Conservation (phyloP, 2,329 filamentous ascomycete genomes). For the Bipolaris gigantea region DNA sequence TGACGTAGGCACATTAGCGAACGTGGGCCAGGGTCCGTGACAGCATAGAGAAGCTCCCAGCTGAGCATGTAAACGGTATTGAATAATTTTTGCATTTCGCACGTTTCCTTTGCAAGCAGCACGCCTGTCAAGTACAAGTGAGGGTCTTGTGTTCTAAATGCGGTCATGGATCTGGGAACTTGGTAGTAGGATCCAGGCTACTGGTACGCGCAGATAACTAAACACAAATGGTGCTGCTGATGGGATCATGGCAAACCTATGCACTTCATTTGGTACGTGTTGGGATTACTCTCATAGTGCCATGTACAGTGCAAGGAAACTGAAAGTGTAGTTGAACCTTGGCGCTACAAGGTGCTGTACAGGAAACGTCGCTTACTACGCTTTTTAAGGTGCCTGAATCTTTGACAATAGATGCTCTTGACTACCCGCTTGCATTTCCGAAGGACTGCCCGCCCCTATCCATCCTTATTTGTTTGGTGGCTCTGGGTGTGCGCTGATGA, state of each 20-base stretch:
- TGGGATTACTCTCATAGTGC: background rate
- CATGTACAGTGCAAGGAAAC: slow-evolving; percentile 18
- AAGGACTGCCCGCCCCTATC: background rate
- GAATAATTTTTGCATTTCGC: background rate
- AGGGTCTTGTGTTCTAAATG: background rate
- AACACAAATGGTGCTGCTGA: background rate
- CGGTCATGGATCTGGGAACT: background rate
- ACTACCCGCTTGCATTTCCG: background rate
- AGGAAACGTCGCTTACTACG: slow-evolving; percentile 5
- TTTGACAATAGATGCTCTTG: background rate
- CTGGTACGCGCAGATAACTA: background rate
- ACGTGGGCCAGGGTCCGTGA: slow-evolving; percentile 5
- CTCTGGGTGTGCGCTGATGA: slow-evolving; percentile 79
- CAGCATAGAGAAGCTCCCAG: background rate
- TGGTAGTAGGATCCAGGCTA: background rate
- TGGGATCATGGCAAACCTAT: background rate
- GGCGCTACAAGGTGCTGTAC: slow-evolving; percentile 9
- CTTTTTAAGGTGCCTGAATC: background rate
- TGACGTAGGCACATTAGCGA: slow-evolving; percentile 28
- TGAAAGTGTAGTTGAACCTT: slow-evolving; percentile 6
- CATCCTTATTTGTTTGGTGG: slow-evolving; percentile 51
- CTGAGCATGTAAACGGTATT: no score
- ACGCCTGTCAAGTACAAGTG: background rate
- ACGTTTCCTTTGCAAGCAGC: background rate
- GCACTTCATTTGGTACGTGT: background rate